Evolutionary conservation across 1,284 basidiomycete species (phyloP).

Genomic region (Rhodotorula sp.): DNA sequence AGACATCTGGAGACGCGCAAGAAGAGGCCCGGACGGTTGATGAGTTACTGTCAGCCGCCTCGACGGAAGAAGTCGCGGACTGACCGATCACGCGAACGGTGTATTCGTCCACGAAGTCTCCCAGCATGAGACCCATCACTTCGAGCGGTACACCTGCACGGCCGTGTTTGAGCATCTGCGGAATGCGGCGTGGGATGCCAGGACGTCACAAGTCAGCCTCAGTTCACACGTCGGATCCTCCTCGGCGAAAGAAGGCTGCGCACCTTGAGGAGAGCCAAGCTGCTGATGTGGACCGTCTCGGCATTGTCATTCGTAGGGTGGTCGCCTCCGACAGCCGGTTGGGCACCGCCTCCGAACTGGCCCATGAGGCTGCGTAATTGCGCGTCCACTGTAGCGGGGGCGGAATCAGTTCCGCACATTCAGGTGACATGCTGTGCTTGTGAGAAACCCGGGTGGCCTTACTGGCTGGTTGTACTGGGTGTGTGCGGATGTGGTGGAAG

Average conservation of each 20-base stretch:
- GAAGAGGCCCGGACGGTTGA: not conserved
- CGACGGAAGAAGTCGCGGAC: not conserved
- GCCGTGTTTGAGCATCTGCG: constrained; percentile 97
- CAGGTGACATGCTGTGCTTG: too few species aligned
- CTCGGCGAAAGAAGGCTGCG: constrained; percentile 27
- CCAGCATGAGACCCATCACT: constrained; percentile 99
- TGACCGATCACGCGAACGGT: constrained; percentile 58
- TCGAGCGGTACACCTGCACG: constrained; percentile 99
- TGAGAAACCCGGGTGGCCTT: too few species aligned
- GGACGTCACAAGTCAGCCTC: not conserved
- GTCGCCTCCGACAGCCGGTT: constrained; percentile 19
- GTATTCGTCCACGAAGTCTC: constrained; percentile 98
- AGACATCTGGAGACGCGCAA: constrained; percentile 65
- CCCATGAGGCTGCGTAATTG: constrained; percentile 29
- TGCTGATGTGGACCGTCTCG: constrained; percentile 95
- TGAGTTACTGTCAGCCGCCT: too few species aligned
- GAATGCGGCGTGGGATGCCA: not conserved
- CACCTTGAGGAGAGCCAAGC: constrained; percentile 87
- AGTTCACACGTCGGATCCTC: not conserved
- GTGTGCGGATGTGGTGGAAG: too few species aligned
- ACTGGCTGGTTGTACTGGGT: not conserved
- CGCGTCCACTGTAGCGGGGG: constrained; percentile 15
- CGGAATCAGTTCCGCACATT: not conserved
- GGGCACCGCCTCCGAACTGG: constrained; percentile 34
- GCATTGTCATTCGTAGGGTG: constrained; percentile 54